Evolutionary conservation across 1,284 basidiomycete species (phyloP).

Genomic region (Apiotrichum laibachii): DNA sequence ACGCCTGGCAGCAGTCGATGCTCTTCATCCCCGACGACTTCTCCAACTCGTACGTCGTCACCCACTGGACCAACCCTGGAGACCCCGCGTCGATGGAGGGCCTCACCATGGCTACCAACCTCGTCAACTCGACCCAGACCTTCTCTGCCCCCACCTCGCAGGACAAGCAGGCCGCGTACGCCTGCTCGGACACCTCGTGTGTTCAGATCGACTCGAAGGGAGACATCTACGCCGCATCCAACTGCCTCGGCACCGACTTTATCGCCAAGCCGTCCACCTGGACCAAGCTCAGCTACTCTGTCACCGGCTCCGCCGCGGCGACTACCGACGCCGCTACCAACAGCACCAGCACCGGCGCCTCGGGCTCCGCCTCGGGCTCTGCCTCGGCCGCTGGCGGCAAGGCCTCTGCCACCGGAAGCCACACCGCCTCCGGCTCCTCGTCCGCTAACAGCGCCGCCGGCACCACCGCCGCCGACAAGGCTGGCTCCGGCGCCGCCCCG

Average conservation of each 20-base stretch:
- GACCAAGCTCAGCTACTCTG: conserved; percentile 46
- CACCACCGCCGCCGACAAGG: conserved; percentile 11
- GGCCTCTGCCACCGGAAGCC: conserved; percentile 11
- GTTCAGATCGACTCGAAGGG: conserved; percentile 73
- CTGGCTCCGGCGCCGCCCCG: neutral
- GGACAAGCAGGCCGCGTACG: conserved; percentile 68
- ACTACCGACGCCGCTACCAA: conserved; percentile 10
- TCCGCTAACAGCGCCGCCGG: neutral
- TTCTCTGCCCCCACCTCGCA: conserved; percentile 66
- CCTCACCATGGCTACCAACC: conserved; percentile 39
- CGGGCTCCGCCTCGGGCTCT: conserved; percentile 9
- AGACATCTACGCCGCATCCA: conserved; percentile 65
- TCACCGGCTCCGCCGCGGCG: conserved; percentile 7
- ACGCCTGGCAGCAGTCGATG: conserved; percentile 69
- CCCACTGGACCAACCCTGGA: conserved; percentile 50
- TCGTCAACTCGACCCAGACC: conserved; percentile 69
- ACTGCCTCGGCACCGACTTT: conserved; percentile 52
- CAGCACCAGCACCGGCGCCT: neutral
- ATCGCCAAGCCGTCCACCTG: conserved; percentile 40
- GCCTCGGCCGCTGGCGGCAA: neutral
- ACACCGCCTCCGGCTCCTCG: neutral
- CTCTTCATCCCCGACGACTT: conserved; percentile 80
- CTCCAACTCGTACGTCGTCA: conserved; percentile 70
- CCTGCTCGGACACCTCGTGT: conserved; percentile 65
- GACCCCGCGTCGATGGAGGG: conserved; percentile 34